Base-by-base conservation (phyloP, 495 filamentous ascomycete genomes). In the Haplographium delicatum region DNA sequence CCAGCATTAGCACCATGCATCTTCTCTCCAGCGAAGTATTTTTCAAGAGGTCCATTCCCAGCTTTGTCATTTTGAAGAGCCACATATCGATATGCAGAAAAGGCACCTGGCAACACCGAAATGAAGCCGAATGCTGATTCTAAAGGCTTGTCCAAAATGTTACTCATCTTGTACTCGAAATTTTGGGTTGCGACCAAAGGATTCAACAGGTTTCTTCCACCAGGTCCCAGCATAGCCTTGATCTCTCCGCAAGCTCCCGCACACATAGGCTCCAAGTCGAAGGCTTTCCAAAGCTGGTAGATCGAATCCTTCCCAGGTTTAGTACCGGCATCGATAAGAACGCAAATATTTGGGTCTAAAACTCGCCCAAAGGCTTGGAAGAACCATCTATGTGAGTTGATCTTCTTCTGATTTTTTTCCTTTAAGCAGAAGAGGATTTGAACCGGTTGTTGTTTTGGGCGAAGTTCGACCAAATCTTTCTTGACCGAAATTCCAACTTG, bases 341-440 rank as follows among this genome's bases (percentile, higher is more conserved):
- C 89, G 62, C 94, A 97, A 49, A 97, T 91, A 57, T 96, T 97
- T 9, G 94, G 94, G 38, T 99, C 83, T 16, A 99, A 70, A 8
- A 97, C 86, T 33, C 80, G 79, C 43, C 94, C 94, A 66, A 99
- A 99, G 0, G 91, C 94, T 62, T 96, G 86, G 80, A 99, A 97
- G 72, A 97, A 96, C 94, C 94, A 99, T 58, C 94, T 74, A 64
- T 99, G 94, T 1, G 91, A 96, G 64, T 99, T 99, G 77, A 99
- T 97, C 73, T 99, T 99, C 75, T 99, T 99, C 74, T 96, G 90
- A 63, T 99, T 99, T 76, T 96, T 95, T 66, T 99, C 94, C 75
- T 99, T 99, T 55, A 99, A 66, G 63, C 94, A 99, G 75, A 99
- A 99, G 0, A 99, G 81, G 79, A 99, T 86, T 68, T 99, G 94